Percentiles rank a stretch among this genome's conserved stretches.
Evolutionary conservation across 2,329 filamentous ascomycete species (phyloP).

Genomic region (Pseudogymnoascus sp.): DNA sequence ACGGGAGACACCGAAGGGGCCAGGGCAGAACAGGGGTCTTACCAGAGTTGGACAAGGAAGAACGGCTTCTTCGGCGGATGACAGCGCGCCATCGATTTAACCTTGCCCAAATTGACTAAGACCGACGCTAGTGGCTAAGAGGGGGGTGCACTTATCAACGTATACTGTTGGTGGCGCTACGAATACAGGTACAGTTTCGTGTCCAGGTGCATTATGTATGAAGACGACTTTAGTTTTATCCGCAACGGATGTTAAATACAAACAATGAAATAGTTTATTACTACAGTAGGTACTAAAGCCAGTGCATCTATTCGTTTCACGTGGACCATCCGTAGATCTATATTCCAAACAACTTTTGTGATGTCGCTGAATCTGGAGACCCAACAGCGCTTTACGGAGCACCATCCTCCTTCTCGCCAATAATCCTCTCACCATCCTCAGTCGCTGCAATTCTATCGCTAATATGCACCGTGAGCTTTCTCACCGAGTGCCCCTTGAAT

Average conservation of each 20-base stretch:
- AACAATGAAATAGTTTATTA: neutral
- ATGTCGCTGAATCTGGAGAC: neutral
- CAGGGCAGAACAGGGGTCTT: neutral
- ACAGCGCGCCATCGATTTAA: neutral
- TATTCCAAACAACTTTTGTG: neutral
- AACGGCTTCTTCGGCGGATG: neutral
- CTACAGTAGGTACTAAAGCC: neutral
- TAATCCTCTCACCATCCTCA: slow-evolving; percentile 24
- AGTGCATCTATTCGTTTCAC: neutral
- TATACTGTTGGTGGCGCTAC: neutral
- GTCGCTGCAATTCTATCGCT: slow-evolving; percentile 15
- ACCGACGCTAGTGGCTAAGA: neutral
- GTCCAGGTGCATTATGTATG: neutral
- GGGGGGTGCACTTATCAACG: neutral
- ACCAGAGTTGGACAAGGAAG: neutral
- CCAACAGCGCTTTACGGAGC: neutral
- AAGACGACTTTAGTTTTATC: neutral
- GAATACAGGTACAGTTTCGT: neutral
- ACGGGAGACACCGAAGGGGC: neutral
- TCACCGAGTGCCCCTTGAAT: slow-evolving; percentile 23
- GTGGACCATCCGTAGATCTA: neutral
- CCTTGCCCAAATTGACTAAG: neutral
- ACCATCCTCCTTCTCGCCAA: neutral
- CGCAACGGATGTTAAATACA: neutral
- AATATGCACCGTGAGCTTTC: slow-evolving; percentile 12